These are phyloP conservation scores for Echeveria elegans DNA, from an alignment of 164 flowering plant genomes.

Conservation along the genomic window DNA sequence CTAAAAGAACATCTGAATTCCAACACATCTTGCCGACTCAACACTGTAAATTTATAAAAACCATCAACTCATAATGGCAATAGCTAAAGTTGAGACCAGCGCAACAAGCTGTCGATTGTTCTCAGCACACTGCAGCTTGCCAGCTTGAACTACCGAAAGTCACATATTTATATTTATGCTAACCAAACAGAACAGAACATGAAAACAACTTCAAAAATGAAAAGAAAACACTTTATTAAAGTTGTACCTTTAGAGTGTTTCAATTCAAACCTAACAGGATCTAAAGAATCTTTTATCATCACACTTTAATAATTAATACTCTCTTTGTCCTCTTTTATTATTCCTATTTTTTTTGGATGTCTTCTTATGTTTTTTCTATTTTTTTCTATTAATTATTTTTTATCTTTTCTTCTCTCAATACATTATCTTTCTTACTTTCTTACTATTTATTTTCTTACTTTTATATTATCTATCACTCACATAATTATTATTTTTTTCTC, in stretches of 20 bases:
- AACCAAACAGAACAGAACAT: not conserved
- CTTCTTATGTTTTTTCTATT: too few species aligned
- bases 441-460: too few species aligned
- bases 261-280: constrained; percentile 1
- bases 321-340: too few species aligned
- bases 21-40: not conserved
- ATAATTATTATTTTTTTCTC: too few species aligned
- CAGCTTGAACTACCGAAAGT: not conserved
- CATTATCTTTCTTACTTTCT: too few species aligned
- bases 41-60: not conserved
- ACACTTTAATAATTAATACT: too few species aligned
- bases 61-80: not conserved
- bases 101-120: not conserved
- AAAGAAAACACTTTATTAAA: not conserved
- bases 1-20: not conserved
- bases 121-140: not conserved
- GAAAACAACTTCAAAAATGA: not conserved
- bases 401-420: too few species aligned
- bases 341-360: too few species aligned
- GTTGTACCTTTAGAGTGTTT: constrained; percentile 1
- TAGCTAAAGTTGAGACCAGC: not conserved
- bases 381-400: too few species aligned
- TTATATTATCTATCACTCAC: too few species aligned
- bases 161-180: not conserved
- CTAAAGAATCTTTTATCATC: not conserved